These are phyloP conservation scores for Ceratocystis cubensis DNA, from an alignment of 2,329 filamentous ascomycete genomes.

Conservation along the genomic window DNA sequence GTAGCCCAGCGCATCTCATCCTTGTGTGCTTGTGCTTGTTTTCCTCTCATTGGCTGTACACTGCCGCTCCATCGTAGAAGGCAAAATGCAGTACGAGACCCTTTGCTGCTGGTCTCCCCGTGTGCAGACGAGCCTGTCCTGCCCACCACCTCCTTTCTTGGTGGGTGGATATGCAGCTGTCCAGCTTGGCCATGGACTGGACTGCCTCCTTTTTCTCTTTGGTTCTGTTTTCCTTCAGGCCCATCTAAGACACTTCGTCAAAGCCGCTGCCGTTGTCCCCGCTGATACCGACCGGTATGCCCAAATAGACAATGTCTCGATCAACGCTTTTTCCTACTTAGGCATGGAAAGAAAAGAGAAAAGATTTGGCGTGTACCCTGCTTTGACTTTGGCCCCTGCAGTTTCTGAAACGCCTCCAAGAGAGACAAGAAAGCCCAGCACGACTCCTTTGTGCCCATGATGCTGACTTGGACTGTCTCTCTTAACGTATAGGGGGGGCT, in stretches of 20 bases:
- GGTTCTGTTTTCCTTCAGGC: background rate
- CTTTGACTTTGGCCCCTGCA: background rate
- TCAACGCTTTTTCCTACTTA: too few relatives aligned
- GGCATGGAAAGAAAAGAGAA: too few relatives aligned
- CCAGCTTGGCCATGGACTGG: background rate
- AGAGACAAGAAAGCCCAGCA: background rate
- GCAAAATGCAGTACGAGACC: too few relatives aligned
- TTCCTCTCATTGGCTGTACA: too few relatives aligned
- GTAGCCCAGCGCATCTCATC: too few relatives aligned
- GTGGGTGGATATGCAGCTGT: background rate
- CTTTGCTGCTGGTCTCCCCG: too few relatives aligned
- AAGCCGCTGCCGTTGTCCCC: background rate
- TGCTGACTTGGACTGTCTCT: background rate
- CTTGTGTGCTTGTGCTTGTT: too few relatives aligned
- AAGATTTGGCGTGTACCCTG: background rate
- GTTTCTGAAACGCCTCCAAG: constrained; percentile 2
- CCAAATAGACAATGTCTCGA: background rate
- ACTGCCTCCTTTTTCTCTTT: background rate
- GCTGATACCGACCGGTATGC: background rate
- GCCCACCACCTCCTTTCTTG: too few relatives aligned
- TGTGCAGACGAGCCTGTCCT: too few relatives aligned
- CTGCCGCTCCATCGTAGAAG: too few relatives aligned
- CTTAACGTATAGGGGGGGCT: background rate
- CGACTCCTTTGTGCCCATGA: background rate
- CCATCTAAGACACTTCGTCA: background rate